Base-by-base conservation (phyloP, 2,329 filamentous ascomycete species). In the Trichoderma cornu-damae region DNA sequence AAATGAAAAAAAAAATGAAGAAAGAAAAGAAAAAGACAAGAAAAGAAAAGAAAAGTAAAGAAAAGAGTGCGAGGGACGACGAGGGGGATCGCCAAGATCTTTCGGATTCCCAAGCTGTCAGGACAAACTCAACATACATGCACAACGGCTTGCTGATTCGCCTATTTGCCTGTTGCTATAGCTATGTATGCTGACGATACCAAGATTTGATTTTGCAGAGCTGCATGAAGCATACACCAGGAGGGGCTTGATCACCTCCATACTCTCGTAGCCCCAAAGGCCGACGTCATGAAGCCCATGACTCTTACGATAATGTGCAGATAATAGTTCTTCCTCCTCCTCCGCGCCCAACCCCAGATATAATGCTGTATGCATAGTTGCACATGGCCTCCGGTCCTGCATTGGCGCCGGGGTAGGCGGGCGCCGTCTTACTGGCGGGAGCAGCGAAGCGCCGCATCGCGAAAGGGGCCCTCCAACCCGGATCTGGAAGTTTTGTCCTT, bases 401-500 rank as follows among this genome's bases (percentile, higher is more conserved):
- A 47, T 38, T 38, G 42, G 42, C 43, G 44, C 44, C 44, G 44
- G 44, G 44, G 44, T 47, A 47, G 28, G 16, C 14, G 16, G 26
- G 28, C 28, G 24, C 16, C 22, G 42, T 55, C 32, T 55, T 38
- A 55, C 32, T 38, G 52, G 52, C 52, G 40, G n/a, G 52, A 47
- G 22, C 38, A 46, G 32, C 12, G 32, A 55, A 38, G 52, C 52
- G 52, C 52, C 52, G 52, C 52, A 43, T 49, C 22, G 30, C 32
- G 46, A 37, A 11, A 40, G 26, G n/a, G 12, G 2, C 49, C 37
- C 26, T 20, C 57, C 57, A 58, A 20, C n/a, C 56, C 57, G 3
- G 11, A 53, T 58, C 43, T 54, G 57, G 57, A 44, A 47, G 43
- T 34, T n/a, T 58, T 48, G 40, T 58, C 42, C 57, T 53, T 58